Percentiles rank a stretch among this genome's conserved stretches.
Conservation (phyloP, 352 stramenopile genomes). For the Pythium monospermum region DNA sequence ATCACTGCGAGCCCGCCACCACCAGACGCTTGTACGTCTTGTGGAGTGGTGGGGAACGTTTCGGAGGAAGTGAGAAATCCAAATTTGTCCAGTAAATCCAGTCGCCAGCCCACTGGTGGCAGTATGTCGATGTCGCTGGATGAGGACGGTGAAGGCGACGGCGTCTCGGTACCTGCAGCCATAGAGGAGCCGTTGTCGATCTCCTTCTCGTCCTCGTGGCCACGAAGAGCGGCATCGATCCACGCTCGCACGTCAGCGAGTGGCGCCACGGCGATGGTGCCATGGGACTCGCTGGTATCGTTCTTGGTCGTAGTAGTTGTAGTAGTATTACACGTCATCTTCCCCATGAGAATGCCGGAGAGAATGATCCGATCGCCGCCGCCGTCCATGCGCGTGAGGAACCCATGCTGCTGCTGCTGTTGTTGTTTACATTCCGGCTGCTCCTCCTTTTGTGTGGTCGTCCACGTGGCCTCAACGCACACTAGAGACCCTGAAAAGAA, state of each 20-base stretch:
- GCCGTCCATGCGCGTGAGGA: neutral
- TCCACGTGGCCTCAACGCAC: constrained; percentile 8
- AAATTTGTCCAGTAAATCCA: too few relatives aligned
- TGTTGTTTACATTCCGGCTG: too few relatives aligned
- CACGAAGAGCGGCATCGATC: constrained; percentile 8
- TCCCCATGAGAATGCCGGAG: constrained; percentile 1
- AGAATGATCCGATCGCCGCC: neutral
- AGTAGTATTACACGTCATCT: neutral
- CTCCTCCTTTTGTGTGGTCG: too few relatives aligned
- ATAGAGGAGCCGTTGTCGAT: too few relatives aligned
- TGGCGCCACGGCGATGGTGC: neutral
- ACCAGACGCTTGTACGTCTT: too few relatives aligned
- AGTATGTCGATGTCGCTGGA: too few relatives aligned
- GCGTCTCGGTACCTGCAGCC: too few relatives aligned
- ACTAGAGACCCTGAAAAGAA: too few relatives aligned
- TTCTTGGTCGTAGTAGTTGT: neutral
- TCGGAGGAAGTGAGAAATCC: constrained; percentile 8
- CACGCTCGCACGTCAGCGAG: constrained; percentile 12
- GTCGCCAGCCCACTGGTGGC: too few relatives aligned
- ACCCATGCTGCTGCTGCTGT: neutral
- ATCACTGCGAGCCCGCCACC: constrained; percentile 16
- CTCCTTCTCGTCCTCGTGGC: too few relatives aligned
- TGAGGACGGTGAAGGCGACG: too few relatives aligned
- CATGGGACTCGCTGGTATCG: neutral
- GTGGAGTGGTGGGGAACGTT: constrained; percentile 1